Evolutionary conservation across 176 grass and related monocot species (phyloP).

Genomic region (Otatea glauca): DNA sequence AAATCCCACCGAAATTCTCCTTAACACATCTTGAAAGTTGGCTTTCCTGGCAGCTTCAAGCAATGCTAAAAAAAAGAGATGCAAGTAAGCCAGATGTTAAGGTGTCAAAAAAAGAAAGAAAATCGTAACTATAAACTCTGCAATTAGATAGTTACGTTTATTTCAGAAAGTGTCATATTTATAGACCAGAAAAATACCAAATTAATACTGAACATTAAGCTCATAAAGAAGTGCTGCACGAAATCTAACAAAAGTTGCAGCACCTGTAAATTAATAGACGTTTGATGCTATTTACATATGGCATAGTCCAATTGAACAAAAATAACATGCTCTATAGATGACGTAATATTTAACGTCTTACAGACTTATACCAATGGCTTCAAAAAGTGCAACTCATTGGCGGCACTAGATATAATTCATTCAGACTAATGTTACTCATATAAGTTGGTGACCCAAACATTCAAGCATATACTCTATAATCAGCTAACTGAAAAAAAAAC

Average conservation of each 20-base stretch:
- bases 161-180: conserved; percentile 17
- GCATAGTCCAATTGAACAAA: neutral
- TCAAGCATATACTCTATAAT: too few species aligned
- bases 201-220: neutral
- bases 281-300: neutral
- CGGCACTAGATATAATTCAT: neutral
- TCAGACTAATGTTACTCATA: neutral
- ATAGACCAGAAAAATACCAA: neutral
- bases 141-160: neutral
- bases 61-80: conserved; percentile 57
- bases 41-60: conserved; percentile 92
- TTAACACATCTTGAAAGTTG: conserved; percentile 73
- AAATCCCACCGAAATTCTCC: conserved; percentile 79
- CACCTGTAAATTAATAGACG: neutral
- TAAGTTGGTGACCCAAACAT: too few species aligned
- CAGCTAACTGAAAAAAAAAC: too few species aligned
- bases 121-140: neutral
- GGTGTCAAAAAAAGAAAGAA: neutral
- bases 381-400: neutral
- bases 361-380: neutral
- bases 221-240: neutral
- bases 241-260: conserved; percentile 3
- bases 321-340: neutral
- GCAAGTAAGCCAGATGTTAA: conserved; percentile 20
- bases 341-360: neutral